Evolutionary conservation across 176 grass and related monocot genomes (phyloP).

Genomic region (Oropetium thomaeum): DNA sequence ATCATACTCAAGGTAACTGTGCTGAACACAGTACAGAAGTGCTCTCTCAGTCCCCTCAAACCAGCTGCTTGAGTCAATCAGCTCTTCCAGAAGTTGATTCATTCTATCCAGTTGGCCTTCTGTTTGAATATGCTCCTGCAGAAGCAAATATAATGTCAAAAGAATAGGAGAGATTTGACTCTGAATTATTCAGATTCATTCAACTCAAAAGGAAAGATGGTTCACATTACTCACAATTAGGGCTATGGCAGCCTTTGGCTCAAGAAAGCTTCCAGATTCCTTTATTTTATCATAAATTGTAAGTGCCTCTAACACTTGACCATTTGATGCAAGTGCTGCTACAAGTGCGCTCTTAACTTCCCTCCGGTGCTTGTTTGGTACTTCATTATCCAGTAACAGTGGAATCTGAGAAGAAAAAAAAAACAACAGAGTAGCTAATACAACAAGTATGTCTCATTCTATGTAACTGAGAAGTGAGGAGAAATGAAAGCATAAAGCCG

Average conservation of each 20-base stretch:
- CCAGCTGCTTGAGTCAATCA: constrained; percentile 67
- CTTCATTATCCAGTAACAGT: constrained; percentile 58
- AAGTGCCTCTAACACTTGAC: constrained; percentile 65
- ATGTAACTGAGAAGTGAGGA: not conserved
- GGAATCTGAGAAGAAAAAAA: constrained; percentile 62
- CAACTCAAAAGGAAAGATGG: constrained; percentile 6
- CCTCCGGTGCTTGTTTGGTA: constrained; percentile 44
- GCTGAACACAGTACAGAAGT: constrained; percentile 64
- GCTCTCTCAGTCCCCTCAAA: constrained; percentile 73
- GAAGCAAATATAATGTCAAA: constrained; percentile 25
- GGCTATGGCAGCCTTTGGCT: constrained; percentile 60
- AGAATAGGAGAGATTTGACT: constrained; percentile 18
- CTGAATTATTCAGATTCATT: constrained; percentile 9
- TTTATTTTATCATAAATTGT: constrained; percentile 69
- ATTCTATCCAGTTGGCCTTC: constrained; percentile 81
- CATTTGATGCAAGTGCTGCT: constrained; percentile 68
- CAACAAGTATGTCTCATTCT: not conserved
- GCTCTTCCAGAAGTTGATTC: constrained; percentile 58
- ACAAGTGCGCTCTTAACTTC: constrained; percentile 71
- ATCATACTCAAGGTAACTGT: constrained; percentile 73
- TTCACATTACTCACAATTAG: constrained; percentile 67
- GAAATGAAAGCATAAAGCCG: constrained; percentile 17
- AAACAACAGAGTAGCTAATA: not conserved
- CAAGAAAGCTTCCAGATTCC: constrained; percentile 51
- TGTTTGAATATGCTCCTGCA: constrained; percentile 71